Evolutionary conservation across 768 basidiomycete species (phyloP), one percentile per base, ranked within the genome.

Genomic region (Kwoniella newhampshirensis): DNA sequence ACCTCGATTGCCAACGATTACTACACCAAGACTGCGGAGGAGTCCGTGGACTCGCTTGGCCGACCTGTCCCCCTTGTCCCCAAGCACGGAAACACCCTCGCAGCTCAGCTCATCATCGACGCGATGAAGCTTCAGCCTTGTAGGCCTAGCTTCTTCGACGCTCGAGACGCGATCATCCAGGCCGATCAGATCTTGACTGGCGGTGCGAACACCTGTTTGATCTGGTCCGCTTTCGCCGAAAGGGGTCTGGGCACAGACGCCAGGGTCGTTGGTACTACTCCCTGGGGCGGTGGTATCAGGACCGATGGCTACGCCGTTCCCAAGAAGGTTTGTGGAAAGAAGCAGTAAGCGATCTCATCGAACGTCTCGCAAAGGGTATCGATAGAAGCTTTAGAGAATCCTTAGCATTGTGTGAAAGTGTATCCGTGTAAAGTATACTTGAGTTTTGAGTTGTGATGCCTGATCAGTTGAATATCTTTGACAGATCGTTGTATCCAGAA

Each of bases 91-190:
- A 98, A 98, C 80, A 85, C 93, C 23, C 80, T 97, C 52, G 79
- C 82, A 36, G 76, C 90, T 11, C 84, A 85, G 74, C 85, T 97
- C 42, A 86, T 96, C 40, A 52, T 98, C 26, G 86, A 87, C 72
- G 92, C 82, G 9, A 94, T 99, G 92, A 97, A 97, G 82, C 80
- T 96, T 41, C 93, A 97, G 73, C 85, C 86, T 3, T 99, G 94
- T 79, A 82, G 87, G 25, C 94, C 94, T 6, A 69, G 70, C 12
- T 93, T 94, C 86, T 88, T 91, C 69, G 86, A 91, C 54, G 88
- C 91, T 17, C 85, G 91, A 58, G 86, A 87, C 74, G 89, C 91
- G 15, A 91, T 94, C 75, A 84, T 94, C 62, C 86, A 90, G 64
- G 92, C 94, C 20, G 94, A 97, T 75, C 80, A 89, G 73, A 78